Percentiles rank a stretch among this genome's conserved stretches.
phyloP scores from a whole-genome alignment of 2,329 filamentous ascomycete genomes.

The Fusarium paranaense region DNA sequence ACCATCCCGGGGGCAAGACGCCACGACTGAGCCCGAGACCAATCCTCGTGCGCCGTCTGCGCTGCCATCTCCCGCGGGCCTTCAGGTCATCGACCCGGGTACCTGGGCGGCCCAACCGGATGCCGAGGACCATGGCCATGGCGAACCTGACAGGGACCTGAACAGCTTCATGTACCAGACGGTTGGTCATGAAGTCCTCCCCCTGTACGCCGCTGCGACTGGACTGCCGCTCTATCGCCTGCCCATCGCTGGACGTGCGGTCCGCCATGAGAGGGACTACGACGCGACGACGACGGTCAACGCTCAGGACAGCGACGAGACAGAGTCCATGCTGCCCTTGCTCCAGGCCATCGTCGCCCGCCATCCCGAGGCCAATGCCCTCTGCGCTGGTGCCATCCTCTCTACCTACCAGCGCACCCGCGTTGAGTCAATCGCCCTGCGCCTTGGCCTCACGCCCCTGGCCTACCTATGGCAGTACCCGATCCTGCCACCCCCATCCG shows the following conservation, averaged over 20 bases:
- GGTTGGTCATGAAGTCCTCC: conserved; percentile 87
- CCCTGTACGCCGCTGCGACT: conserved; percentile 84
- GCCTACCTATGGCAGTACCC: conserved; percentile 96
- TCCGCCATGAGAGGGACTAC: conserved; percentile 81
- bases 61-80: conserved; percentile 29
- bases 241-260: conserved; percentile 77
- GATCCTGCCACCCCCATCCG: conserved; percentile 66
- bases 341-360: conserved; percentile 72
- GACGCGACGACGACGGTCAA: conserved; percentile 41
- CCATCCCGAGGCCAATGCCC: conserved; percentile 85
- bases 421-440: conserved; percentile 90
- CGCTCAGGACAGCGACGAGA: conserved; percentile 74
- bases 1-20: conserved; percentile 22
- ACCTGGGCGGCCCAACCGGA: conserved; percentile 30
- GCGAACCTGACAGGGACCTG: conserved; percentile 64
- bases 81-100: conserved; percentile 40
- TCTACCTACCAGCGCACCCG: conserved; percentile 96
- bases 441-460: conserved; percentile 84
- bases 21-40: conserved; percentile 20
- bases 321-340: conserved; percentile 85
- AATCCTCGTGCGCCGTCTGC: conserved; percentile 5
- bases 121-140: conserved; percentile 7
- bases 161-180: conserved; percentile 99
- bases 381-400: conserved; percentile 91
- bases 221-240: conserved; percentile 86